These are phyloP conservation scores for Fomitopsis schrenkii DNA, from an alignment of 1,284 basidiomycete species.

Conservation along the genomic window DNA sequence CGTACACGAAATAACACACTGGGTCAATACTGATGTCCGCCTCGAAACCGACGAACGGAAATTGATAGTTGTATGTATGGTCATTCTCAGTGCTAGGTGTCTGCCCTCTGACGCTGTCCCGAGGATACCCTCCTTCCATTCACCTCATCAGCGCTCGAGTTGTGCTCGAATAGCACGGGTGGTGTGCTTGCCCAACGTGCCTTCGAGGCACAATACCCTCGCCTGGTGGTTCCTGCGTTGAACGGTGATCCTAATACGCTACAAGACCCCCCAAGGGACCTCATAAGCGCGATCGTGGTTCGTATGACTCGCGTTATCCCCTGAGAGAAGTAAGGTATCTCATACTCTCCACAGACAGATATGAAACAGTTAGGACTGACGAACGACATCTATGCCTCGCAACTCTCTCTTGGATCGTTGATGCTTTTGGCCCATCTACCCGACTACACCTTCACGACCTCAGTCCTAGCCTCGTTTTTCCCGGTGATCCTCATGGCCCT, in stretches of 20 bases:
- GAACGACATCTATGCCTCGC: conserved; percentile 7
- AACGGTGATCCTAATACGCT: neutral
- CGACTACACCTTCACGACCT: conserved; percentile 17
- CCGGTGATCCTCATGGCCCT: conserved; percentile 46
- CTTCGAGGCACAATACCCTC: conserved; percentile 44
- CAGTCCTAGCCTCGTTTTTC: conserved; percentile 32
- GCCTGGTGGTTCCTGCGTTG: conserved; percentile 12
- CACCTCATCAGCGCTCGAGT: conserved; percentile 35
- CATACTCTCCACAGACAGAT: conserved; percentile 15
- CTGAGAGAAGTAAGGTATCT: neutral
- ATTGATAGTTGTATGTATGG: conserved; percentile 1
- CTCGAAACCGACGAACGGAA: conserved; percentile 17
- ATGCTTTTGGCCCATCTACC: conserved; percentile 45
- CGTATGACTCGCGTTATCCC: neutral
- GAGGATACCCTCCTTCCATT: conserved; percentile 39
- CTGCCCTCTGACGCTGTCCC: neutral
- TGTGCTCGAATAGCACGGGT: conserved; percentile 37
- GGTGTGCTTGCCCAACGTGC: conserved; percentile 42
- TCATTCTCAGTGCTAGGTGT: conserved; percentile 24
- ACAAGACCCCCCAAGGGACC: neutral
- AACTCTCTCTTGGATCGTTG: conserved; percentile 34
- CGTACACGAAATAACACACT: conserved; percentile 24
- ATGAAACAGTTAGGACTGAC: conserved; percentile 17
- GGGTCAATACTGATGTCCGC: conserved; percentile 25
- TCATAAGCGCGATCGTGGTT: conserved; percentile 13